Evolutionary conservation across 495 filamentous ascomycete species (phyloP), one percentile per base, ranked within the genome.

Genomic region (Chlorociboria aeruginascens): DNA sequence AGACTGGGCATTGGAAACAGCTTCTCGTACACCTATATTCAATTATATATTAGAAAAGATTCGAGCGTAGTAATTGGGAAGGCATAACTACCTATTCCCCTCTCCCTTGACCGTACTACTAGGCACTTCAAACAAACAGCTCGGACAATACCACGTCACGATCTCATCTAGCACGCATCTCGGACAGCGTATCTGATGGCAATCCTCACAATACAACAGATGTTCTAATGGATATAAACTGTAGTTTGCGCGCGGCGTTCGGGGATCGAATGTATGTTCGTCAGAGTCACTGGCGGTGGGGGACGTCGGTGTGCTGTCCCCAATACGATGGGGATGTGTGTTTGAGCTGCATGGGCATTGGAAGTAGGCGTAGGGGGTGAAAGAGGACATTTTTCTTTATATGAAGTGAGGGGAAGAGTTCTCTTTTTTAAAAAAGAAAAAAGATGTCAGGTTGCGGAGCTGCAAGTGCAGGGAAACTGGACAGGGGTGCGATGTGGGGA

Each of bases 141-240:
- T 89, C n/a, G 92, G 92, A 61, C 92, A 98, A 59, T 83, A 98
- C 73, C 84, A 95, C 50, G 83, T 87, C 41, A 93, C 79, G 36
- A 95, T 85, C 65, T 98, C 92, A 58, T 98, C 92, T 17, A 81
- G 71, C 14, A 88, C 86, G 60, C 92, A 98, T 62, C 88, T 74
- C 7, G 88, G 86, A 59, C 92, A 98, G 52, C 89, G 82, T 46
- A 98, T 90, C 66, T 94, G 81, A 53, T 92, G 86, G 62, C 92
- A 98, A 61, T 96, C 93, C 59, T 94, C 88, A 66, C 92, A 98
- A 65, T 89, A 97, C 9, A 95, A 73, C 7, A 98, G 77, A 57
- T 92, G 85, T 57, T 97, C 89, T n/a, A 95, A 77, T 0, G 90
- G 89, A 63, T 88, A 95, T 32, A 98, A 71, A 35, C 85, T 85